phyloP scores from a whole-genome alignment of 345 rosid species.

The Bruguiera sexangula region DNA sequence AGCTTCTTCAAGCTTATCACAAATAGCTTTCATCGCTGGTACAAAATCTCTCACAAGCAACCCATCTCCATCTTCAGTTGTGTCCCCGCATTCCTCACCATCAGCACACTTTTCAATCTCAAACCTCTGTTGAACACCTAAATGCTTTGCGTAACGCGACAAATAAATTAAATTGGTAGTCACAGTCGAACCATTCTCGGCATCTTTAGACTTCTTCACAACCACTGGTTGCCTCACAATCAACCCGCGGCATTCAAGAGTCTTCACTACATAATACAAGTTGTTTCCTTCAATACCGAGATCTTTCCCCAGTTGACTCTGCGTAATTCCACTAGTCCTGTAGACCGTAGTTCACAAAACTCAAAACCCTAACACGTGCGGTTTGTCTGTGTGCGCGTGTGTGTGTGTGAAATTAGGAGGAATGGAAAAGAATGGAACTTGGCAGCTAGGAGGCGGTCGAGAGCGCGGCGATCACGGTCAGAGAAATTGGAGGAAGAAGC shows the following conservation, averaged over 20 bases:
- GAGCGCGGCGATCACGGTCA: conserved; percentile 51
- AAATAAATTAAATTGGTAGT: conserved; percentile 66
- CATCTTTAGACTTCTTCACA: conserved; percentile 60
- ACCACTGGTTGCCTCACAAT: conserved; percentile 70
- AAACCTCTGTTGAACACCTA: conserved; percentile 65
- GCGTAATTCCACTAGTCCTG: conserved; percentile 76
- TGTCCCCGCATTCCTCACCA: conserved; percentile 24
- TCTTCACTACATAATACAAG: conserved; percentile 60
- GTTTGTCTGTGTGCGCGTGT: background rate
- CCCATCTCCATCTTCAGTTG: conserved; percentile 34
- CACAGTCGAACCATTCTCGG: conserved; percentile 48
- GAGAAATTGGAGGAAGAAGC: conserved; percentile 32
- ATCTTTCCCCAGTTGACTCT: conserved; percentile 73
- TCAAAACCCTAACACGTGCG: background rate
- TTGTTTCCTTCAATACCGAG: conserved; percentile 66
- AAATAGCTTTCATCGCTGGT: conserved; percentile 78
- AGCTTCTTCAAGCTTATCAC: conserved; percentile 76
- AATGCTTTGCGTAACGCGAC: conserved; percentile 69
- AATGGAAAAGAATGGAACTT: conserved; percentile 28
- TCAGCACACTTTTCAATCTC: conserved; percentile 46
- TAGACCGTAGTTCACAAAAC: conserved; percentile 5
- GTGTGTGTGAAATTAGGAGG: background rate
- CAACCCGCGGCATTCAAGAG: conserved; percentile 70
- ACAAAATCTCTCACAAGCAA: conserved; percentile 61
- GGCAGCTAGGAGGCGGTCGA: conserved; percentile 58